Evolutionary conservation across 805 yeast species (phyloP).

Genomic region (Yamadazyma sp.): DNA sequence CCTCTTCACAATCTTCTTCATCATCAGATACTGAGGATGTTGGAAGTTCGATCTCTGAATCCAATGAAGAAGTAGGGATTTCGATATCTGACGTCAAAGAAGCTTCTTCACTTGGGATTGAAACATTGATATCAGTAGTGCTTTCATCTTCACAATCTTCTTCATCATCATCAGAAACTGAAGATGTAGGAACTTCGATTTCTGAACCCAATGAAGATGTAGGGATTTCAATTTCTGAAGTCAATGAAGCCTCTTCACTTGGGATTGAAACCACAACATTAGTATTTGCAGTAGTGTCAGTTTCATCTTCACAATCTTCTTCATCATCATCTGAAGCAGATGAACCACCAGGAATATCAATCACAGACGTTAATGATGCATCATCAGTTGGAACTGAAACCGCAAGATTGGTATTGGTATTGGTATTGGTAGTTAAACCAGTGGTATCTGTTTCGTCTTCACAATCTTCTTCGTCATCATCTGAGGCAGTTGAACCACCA

Average conservation of each 20-base stretch:
- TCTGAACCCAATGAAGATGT: background rate
- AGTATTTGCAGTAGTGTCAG: background rate
- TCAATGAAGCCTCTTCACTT: background rate
- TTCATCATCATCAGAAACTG: constrained; percentile 7
- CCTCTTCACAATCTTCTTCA: constrained; percentile 16
- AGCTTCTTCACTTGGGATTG: too few species aligned
- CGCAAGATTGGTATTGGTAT: constrained; percentile 1
- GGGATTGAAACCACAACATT: background rate
- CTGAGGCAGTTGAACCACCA: constrained; percentile 5
- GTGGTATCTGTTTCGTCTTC: constrained; percentile 10
- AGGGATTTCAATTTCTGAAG: background rate
- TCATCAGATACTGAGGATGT: constrained; percentile 11
- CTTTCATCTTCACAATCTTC: constrained; percentile 8
- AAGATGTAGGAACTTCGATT: background rate
- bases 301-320: constrained; percentile 16
- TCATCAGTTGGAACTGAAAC: constrained; percentile 1
- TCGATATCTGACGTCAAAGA: background rate
- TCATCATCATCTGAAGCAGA: constrained; percentile 15
- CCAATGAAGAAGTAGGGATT: background rate
- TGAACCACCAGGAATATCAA: constrained; percentile 3
- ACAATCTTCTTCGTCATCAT: constrained; percentile 16
- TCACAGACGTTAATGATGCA: background rate
- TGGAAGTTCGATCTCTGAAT: too few species aligned
- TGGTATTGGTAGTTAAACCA: background rate
- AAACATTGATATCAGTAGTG: too few species aligned